Base-by-base conservation (phyloP, 1,284 basidiomycete genomes). In the Vanrija sp. region DNA sequence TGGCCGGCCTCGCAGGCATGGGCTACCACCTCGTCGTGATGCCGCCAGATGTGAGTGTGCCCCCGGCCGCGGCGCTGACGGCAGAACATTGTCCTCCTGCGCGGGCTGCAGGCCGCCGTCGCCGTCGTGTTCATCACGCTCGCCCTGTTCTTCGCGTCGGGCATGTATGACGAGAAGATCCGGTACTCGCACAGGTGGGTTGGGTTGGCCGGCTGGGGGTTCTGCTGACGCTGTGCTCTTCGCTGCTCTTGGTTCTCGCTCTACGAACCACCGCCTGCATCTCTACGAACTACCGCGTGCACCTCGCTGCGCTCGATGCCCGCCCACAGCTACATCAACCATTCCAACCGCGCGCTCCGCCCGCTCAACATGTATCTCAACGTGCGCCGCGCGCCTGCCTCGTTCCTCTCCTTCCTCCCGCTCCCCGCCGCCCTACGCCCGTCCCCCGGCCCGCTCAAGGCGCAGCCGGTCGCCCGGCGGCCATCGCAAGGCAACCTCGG, bases 301-400 rank as follows among this genome's bases (percentile, higher is more conserved):
- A 25, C 9, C 19, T 18, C 51, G 47, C 59, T 4, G 22, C 36
- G 23, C 16, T 38, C 22, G 12, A 10, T n/a, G 27, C 31, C 31
- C 31, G 31, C 41, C 2, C 9, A 7, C 47, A 95, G 92, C 78
- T 98, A 98, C 69, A 89, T 98, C 18, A 94, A 92, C 1, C 95
- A 98, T 66, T 91, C 94, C 10, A 98, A 98, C 75, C 84, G 87
- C 41, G 85, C 93, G 0, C 79, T 98, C 25, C 83, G 95, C 23
- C 88, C 85, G 23, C 88, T 97, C 74, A 98, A 98, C 75, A 95
- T 98, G 85, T 91, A 93, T 69, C 82, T 98, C 64, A 98, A 98
- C 77, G 89, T 95, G 65, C 86, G 89, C 48, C 85, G 85, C 61
- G 85, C 85, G 2, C 61, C 53, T 2, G 38, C 52, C 6, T 49